Evolutionary conservation across 495 filamentous ascomycete genomes (phyloP).

Genomic region (Letharia columbiana): DNA sequence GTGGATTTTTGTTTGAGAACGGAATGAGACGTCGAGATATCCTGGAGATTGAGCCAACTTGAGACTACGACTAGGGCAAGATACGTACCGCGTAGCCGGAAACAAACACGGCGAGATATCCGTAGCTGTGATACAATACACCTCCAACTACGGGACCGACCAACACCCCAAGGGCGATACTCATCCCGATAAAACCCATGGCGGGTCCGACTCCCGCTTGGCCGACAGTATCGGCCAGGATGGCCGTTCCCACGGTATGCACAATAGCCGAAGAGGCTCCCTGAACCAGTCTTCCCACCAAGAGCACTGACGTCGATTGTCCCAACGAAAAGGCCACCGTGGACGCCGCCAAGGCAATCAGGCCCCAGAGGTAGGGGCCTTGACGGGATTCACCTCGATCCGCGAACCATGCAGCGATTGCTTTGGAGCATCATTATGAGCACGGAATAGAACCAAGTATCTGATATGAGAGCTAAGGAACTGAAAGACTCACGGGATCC

Average conservation of each 20-base stretch:
- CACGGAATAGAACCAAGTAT: slow-evolving; percentile 5
- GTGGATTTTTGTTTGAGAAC: background rate
- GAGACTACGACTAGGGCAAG: background rate
- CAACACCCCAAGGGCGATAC: slow-evolving; percentile 47
- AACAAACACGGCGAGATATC: slow-evolving; percentile 47
- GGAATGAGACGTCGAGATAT: background rate
- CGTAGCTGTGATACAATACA: slow-evolving; percentile 35
- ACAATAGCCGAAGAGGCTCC: slow-evolving; percentile 52
- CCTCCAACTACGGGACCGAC: slow-evolving; percentile 46
- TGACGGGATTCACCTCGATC: slow-evolving; percentile 46
- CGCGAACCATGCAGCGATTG: slow-evolving; percentile 43
- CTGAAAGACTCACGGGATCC: slow-evolving; percentile 39
- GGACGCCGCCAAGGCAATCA: slow-evolving; percentile 43
- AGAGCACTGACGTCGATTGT: slow-evolving; percentile 37
- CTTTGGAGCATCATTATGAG: slow-evolving; percentile 13
- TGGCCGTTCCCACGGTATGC: slow-evolving; percentile 52
- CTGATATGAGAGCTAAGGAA: background rate
- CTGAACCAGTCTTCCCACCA: slow-evolving; percentile 49
- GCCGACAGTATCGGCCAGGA: slow-evolving; percentile 51
- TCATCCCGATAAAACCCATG: slow-evolving; percentile 61
- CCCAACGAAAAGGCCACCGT: slow-evolving; percentile 52
- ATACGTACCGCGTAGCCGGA: slow-evolving; percentile 36
- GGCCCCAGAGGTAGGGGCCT: slow-evolving; percentile 48
- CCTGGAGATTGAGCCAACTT: background rate
- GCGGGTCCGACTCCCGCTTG: slow-evolving; percentile 45